Conservation (phyloP, 768 basidiomycete genomes). For the Asterophora lycoperdoides region DNA sequence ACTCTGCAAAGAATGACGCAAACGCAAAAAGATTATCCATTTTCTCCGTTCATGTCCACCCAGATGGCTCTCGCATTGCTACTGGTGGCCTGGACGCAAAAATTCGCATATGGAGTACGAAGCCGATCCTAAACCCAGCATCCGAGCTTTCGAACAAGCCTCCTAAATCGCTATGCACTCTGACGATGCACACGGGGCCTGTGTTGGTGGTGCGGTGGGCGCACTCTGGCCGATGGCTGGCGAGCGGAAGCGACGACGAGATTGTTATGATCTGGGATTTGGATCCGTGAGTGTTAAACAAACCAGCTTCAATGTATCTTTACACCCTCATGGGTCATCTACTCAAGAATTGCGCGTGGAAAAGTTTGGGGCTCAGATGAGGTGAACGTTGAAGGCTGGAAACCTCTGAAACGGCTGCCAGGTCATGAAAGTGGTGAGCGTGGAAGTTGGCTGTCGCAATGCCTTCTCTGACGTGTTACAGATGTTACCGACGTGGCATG, state of each 20-base stretch:
- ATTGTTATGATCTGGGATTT: conserved; percentile 97
- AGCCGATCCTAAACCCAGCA: conserved; percentile 80
- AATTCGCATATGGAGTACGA: conserved; percentile 96
- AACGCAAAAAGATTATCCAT: conserved; percentile 73
- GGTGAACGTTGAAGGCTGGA: conserved; percentile 97
- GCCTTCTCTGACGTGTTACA: conserved; percentile 26
- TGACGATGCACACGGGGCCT: conserved; percentile 91
- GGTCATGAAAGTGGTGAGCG: conserved; percentile 89
- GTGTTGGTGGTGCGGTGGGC: conserved; percentile 93
- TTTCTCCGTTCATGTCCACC: conserved; percentile 91
- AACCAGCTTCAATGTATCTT: not conserved
- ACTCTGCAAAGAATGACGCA: conserved; percentile 59
- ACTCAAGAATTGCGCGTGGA: conserved; percentile 64
- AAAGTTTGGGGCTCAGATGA: conserved; percentile 95
- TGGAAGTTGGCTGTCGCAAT: not conserved
- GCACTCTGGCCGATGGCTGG: conserved; percentile 88
- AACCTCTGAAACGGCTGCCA: conserved; percentile 83
- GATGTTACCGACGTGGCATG: conserved; percentile 96
- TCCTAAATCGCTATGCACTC: conserved; percentile 85
- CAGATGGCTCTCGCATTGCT: conserved; percentile 94
- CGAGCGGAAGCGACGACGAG: conserved; percentile 94
- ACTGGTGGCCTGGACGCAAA: conserved; percentile 96
- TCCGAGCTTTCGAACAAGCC: conserved; percentile 65
- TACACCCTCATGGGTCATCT: conserved; percentile 3
- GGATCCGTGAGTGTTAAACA: conserved; percentile 72